These are phyloP conservation scores for Plasmodium vinckei DNA, from an alignment of 169 alveolate genomes.

Conservation along the genomic window DNA sequence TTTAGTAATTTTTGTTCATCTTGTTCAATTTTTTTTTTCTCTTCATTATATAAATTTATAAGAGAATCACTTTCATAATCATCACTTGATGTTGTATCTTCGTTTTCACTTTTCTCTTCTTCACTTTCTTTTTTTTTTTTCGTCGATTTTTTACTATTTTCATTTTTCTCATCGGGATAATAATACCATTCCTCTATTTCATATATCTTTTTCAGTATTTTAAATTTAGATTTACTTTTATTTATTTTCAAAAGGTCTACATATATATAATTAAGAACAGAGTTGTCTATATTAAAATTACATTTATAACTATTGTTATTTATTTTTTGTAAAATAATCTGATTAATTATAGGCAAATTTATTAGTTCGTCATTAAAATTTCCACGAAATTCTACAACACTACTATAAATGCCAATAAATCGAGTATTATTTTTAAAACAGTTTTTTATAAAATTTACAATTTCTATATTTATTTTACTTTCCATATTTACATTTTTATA, in stretches of 20 bases:
- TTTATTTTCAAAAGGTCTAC: slow-evolving; percentile 57
- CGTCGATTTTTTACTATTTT: not conserved
- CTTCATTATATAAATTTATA: slow-evolving; percentile 55
- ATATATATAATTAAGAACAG: slow-evolving; percentile 43
- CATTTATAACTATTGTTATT: slow-evolving; percentile 53
- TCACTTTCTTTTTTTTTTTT: slow-evolving; percentile 6
- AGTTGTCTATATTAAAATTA: slow-evolving; percentile 51
- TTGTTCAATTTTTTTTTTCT: slow-evolving; percentile 27
- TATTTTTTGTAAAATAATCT: slow-evolving; percentile 50
- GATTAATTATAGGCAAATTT: slow-evolving; percentile 46
- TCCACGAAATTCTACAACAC: slow-evolving; percentile 63
- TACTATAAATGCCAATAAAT: slow-evolving; percentile 29
- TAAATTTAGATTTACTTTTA: slow-evolving; percentile 63
- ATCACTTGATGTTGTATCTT: slow-evolving; percentile 21
- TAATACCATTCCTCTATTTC: slow-evolving; percentile 70
- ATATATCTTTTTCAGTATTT: slow-evolving; percentile 41
- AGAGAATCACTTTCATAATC: slow-evolving; percentile 53
- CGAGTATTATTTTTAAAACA: slow-evolving; percentile 23
- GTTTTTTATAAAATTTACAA: slow-evolving; percentile 32
- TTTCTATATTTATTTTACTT: slow-evolving; percentile 50
- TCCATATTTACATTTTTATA: slow-evolving; percentile 66
- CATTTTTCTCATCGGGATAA: slow-evolving; percentile 17
- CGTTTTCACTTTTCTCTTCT: not conserved
- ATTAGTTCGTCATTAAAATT: slow-evolving; percentile 56
- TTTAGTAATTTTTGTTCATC: slow-evolving; percentile 17